Percentiles rank a stretch among this genome's conserved stretches.
Evolutionary conservation across 2,329 filamentous ascomycete species (phyloP).

Genomic region (Aspergillus thermomutatus): DNA sequence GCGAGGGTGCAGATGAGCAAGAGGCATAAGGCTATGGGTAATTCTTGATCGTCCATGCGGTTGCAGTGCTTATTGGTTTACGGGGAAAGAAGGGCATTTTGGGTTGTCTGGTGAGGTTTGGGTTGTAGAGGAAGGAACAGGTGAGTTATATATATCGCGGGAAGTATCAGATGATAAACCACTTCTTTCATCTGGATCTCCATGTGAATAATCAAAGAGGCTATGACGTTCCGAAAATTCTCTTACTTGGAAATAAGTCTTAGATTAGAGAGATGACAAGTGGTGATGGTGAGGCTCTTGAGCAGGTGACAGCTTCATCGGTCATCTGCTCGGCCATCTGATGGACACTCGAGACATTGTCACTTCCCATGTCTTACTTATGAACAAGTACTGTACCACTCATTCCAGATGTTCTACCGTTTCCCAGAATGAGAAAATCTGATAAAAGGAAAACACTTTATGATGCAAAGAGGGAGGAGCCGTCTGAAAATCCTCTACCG

Average conservation of each 20-base stretch:
- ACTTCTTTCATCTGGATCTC: not conserved
- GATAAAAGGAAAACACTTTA: not conserved
- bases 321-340: not conserved
- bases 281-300: not conserved
- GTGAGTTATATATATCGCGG: not conserved
- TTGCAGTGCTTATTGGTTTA: not conserved
- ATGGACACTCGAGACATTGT: not conserved
- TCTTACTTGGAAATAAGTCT: not conserved
- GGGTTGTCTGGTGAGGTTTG: not conserved
- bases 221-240: not conserved
- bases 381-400: not conserved
- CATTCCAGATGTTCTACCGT: not conserved
- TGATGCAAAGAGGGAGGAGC: not conserved
- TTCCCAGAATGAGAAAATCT: not conserved
- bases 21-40: not conserved
- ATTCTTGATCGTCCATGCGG: not conserved
- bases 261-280: not conserved
- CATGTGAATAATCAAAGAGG: not conserved
- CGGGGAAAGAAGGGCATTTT: not conserved
- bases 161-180: not conserved
- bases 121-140: not conserved
- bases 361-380: not conserved
- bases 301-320: not conserved
- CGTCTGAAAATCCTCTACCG: not conserved
- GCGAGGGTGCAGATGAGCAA: not conserved